Base-by-base conservation (phyloP, 2,329 filamentous ascomycete species). In the Aspergillus tanneri region DNA sequence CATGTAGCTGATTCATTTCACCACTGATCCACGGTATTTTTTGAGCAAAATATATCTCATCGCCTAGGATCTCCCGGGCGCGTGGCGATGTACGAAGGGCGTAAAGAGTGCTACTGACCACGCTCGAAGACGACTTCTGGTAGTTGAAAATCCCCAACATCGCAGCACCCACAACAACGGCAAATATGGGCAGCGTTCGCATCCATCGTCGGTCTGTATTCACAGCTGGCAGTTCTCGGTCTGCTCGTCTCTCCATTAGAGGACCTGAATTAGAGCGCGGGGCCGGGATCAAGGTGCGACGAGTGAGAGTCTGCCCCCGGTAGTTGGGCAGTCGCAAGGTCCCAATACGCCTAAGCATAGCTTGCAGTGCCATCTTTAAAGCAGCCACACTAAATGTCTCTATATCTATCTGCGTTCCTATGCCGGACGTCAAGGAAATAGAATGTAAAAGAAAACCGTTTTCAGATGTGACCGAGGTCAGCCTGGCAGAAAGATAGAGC, bases 71-170 rank as follows among this genome's bases (percentile, higher is more conserved):
- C 48, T 84, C 84, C 63, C 91, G 84, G 37, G 90, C 93, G 50
- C 77, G 73, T 2, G 81, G 74, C 48, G 86, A 90, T 2, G 88
- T 95, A 55, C 93, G 88, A 55, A 99, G 81, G 1, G 92, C 88
- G 77, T 97, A 99, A 22, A 99, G 81, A 4, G 90, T 93, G 46
- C 87, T 89, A 46, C 84, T 84, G n/a, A 96, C 88, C 23, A 92
- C 82, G 46, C 87, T 88, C 21, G 85, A 90, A n/a, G 88, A 90
- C 48, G 85, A 83, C 71, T 96, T 96, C 71, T 99, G 92, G 81
- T 99, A 97, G 80, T 99, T 99, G 86, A 99, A 97, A 71, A 99
- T 96, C 59, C 87, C 89, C 51, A 95, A 75, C 57, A 85, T 85
- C 57, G 85, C 86, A 46, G 79, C 77, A 40, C 82, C 80, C 59